Conservation (phyloP, 1,284 basidiomycete genomes). For the Sporisorium exsertum region DNA sequence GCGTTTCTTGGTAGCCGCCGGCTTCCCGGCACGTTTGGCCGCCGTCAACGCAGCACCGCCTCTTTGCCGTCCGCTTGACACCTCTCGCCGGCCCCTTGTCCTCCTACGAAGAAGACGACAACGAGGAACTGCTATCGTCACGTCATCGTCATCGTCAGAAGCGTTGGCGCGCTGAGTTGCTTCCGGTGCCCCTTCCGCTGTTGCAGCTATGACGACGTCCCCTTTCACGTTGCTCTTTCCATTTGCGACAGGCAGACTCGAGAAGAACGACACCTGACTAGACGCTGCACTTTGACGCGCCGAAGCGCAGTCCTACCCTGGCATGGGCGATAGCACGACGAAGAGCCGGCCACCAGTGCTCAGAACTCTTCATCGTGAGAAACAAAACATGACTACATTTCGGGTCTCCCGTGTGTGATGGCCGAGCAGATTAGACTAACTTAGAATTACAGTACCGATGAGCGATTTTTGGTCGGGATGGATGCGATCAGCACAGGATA, state of each 20-base stretch:
- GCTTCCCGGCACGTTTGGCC: slow-evolving; percentile 13
- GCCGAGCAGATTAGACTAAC: not conserved
- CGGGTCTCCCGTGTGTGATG: not conserved
- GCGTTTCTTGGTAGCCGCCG: slow-evolving; percentile 25
- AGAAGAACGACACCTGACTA: slow-evolving; percentile 24
- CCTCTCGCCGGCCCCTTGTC: slow-evolving; percentile 12
- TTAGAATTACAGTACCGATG: not conserved
- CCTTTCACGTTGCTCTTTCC: slow-evolving; percentile 1
- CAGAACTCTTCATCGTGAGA: no score
- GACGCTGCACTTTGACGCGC: slow-evolving; percentile 18
- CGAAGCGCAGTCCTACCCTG: no score
- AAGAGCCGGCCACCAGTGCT: slow-evolving; percentile 36
- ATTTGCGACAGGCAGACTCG: slow-evolving; percentile 7
- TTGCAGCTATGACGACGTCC: not conserved
- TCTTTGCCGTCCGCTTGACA: slow-evolving; percentile 1
- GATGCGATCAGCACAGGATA: slow-evolving; percentile 29
- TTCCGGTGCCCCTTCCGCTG: not conserved
- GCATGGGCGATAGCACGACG: no score
- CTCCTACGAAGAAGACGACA: slow-evolving; percentile 22
- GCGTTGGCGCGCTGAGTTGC: not conserved
- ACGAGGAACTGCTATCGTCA: slow-evolving; percentile 7
- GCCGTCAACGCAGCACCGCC: slow-evolving; percentile 7
- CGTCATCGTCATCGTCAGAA: slow-evolving; percentile 7
- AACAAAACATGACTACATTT: not conserved
- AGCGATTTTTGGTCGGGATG: not conserved